Evolutionary conservation across 306 rosid species (phyloP).

Genomic region (Gastrolobium bilobum): DNA sequence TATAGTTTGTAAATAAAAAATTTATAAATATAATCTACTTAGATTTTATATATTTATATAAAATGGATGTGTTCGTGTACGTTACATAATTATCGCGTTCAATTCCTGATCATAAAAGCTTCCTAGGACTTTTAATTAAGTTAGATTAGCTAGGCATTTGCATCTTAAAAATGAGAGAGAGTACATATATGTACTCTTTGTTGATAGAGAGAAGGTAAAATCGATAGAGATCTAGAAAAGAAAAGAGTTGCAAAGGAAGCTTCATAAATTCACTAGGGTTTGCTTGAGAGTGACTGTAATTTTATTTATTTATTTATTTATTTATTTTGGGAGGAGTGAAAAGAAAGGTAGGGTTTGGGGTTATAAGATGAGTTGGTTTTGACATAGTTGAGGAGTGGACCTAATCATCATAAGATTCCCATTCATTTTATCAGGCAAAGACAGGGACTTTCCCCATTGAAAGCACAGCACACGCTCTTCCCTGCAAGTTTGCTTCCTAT

Average conservation of each 20-base stretch:
- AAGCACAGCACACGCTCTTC: constrained; percentile 44
- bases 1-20: too few relatives aligned
- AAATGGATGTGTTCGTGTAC: neutral
- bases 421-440: constrained; percentile 21
- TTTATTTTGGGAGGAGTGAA: neutral
- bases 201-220: neutral
- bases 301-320: neutral
- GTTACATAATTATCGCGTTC: neutral
- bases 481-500: constrained; percentile 48
- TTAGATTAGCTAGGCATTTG: neutral
- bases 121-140: constrained; percentile 4
- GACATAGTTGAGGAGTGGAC: constrained; percentile 1
- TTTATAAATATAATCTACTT: too few relatives aligned
- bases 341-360: neutral
- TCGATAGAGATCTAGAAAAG: neutral
- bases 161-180: constrained; percentile 4
- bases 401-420: constrained; percentile 44
- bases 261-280: neutral
- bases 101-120: neutral
- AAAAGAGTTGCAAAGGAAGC: neutral
- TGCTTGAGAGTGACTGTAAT: neutral
- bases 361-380: too few relatives aligned
- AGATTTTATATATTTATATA: too few relatives aligned
- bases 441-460: neutral
- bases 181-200: too few relatives aligned